Base-by-base conservation (phyloP, 257 asterid genomes). In the Cynanchum wilfordii region DNA sequence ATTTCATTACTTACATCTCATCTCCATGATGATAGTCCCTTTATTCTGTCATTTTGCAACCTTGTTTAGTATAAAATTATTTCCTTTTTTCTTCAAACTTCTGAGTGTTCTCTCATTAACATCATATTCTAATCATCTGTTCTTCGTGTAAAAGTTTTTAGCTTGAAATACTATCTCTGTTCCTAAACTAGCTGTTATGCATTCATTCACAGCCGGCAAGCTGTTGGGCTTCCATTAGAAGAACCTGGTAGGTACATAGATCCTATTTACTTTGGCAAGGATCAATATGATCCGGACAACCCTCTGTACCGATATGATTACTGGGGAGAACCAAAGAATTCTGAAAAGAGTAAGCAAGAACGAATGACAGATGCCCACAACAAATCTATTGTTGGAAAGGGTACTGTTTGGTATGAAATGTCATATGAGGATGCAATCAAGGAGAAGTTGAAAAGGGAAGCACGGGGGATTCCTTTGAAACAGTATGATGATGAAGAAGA, bases 291-390 rank as follows among this genome's bases (percentile, higher is more conserved):
- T 81, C 93, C 96, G 1, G 92, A 90, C 66, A 91, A 77, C 69
- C 86, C 96, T 10, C 72, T 94, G 70, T 94, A 91, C 52, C 96
- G 96, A 24, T 91, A 88, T 24, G 98, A 94, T 81, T 94, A 94
- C 84, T 94, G 98, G 98, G 98, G 98, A 3, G 98, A 94, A 73
- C 98, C 98, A 44, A 94, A 94, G 90, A 94, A 94, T 81, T 94
- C 98, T 0, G 98, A 94, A 71, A 89, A 87, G 88, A 93, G 96
- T 80, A 91, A 87, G 87, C 96, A 91, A 78, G 96, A 87, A 25
- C 89, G 97, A 54, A 75, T 86, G 83, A 87, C 86, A 0, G 96
- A 93, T 65, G 92, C 93, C 40, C 97, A 94, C 87, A 94, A 94
- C 84, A 94, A 88, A 84, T 85, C 96, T 42, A 89, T 94, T 7